Evolutionary conservation across 2,329 filamentous ascomycete genomes (phyloP), one percentile per base, ranked within the genome.

Genomic region (Aaosphaeria pasadenensis): DNA sequence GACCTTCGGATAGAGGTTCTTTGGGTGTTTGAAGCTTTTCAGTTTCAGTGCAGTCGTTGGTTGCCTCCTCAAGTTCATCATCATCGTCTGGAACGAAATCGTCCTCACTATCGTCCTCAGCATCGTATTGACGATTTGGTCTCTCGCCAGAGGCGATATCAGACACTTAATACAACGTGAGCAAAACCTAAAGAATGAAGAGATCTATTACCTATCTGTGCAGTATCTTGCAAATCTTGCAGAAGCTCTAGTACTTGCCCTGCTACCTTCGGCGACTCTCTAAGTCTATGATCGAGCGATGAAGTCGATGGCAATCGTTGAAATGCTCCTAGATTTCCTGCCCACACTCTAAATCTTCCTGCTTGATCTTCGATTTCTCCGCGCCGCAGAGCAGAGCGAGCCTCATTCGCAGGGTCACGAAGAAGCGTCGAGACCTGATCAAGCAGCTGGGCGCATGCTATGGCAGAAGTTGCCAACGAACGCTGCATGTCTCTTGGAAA

Each of bases 271-370:
- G 60, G 57, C 1, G 55, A 53, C 4, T 61, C 54, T 30, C 56
- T 55, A 17, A 67, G 33, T 17, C 57, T 53, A 41, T 60, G 45
- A 39, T 66, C 60, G 1, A 61, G 49, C 4, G 60, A 65, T n/a
- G 53, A 47, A 2, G 48, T 31, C 6, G 52, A 43, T 13, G 49
- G 42, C 5, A 50, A 42, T 24, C 45, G 30, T 44, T 66, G 62
- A 30, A 56, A 50, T 6, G 63, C 60, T 11, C 64, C 63, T 11
- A 67, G 51, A 44, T 66, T 66, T 6, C 59, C 58, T 4, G 58
- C 58, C 64, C 64, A 66, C n/a, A 67, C 47, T 13, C 45, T 51
- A 33, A 63, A 64, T 4, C 60, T 31, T 6, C 43, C 50, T 28
- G 44, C 49, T 31, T 56, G 48, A 44, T 58, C 54, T 13, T 56